Evolutionary conservation across 495 filamentous ascomycete genomes (phyloP).

Genomic region (Schizothecium vesticola): DNA sequence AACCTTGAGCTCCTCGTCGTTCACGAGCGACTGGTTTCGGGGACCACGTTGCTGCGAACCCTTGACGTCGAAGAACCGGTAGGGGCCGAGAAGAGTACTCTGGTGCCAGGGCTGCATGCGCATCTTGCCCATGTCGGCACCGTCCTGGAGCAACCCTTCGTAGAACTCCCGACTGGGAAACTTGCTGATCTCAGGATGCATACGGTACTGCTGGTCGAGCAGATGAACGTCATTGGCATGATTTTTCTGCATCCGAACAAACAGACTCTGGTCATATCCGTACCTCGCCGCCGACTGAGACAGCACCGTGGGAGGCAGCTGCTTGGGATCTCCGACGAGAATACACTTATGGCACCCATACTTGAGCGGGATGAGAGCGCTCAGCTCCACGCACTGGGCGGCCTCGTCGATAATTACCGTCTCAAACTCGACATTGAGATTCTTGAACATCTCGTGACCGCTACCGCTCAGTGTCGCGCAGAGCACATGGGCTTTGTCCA

Average conservation of each 20-base stretch:
- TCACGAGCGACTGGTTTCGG: constrained; percentile 83
- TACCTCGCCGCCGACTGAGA: constrained; percentile 88
- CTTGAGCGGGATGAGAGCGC: constrained; percentile 92
- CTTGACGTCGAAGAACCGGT: constrained; percentile 95
- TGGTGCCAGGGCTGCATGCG: constrained; percentile 79
- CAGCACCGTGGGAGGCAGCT: constrained; percentile 90
- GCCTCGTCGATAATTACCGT: constrained; percentile 98
- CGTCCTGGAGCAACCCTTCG: constrained; percentile 78
- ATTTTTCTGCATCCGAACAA: constrained; percentile 95
- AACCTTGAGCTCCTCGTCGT: constrained; percentile 76
- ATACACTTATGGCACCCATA: constrained; percentile 97
- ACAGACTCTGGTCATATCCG: constrained; percentile 95
- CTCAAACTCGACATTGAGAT: constrained; percentile 91
- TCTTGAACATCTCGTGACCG: constrained; percentile 97
- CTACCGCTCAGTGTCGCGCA: constrained; percentile 93
- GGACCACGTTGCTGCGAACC: constrained; percentile 75
- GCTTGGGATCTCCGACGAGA: constrained; percentile 94
- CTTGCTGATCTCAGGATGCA: constrained; percentile 90
- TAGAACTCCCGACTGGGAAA: constrained; percentile 93
- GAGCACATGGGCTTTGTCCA: constrained; percentile 84
- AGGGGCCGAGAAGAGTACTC: constrained; percentile 75
- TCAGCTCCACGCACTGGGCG: constrained; percentile 95
- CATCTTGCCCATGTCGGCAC: constrained; percentile 68
- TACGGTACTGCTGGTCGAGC: constrained; percentile 94
- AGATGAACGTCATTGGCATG: constrained; percentile 86